phyloP scores from a whole-genome alignment of 805 yeast genomes.

The Ogataea kodamae region DNA sequence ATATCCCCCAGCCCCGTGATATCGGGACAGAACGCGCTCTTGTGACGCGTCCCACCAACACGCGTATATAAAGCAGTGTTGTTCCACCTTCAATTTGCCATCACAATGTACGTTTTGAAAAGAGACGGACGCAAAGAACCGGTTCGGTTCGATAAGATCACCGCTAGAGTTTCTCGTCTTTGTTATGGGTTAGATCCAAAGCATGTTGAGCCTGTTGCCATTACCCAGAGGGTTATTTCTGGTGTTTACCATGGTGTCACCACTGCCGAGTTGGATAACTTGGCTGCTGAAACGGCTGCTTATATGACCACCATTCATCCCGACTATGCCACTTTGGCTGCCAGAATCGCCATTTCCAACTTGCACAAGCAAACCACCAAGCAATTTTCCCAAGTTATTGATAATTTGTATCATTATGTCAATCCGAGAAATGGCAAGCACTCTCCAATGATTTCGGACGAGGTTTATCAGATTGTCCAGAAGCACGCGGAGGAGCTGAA shows the following conservation, averaged over 20 bases:
- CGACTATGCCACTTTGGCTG: slow-evolving; percentile 94
- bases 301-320: slow-evolving; percentile 97
- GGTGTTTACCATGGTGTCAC: slow-evolving; percentile 98
- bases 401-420: slow-evolving; percentile 68
- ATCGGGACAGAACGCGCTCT: not conserved
- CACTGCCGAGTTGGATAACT: slow-evolving; percentile 77
- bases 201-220: slow-evolving; percentile 92
- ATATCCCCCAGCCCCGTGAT: slow-evolving; percentile 1
- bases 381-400: slow-evolving; percentile 73
- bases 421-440: slow-evolving; percentile 74
- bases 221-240: slow-evolving; percentile 90
- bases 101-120: slow-evolving; percentile 73
- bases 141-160: slow-evolving; percentile 93
- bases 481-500: slow-evolving; percentile 64
- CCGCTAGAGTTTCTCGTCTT: slow-evolving; percentile 88
- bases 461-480: slow-evolving; percentile 59
- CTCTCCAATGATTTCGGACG: slow-evolving; percentile 67
- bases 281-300: slow-evolving; percentile 95
- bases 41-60: slow-evolving; percentile 6
- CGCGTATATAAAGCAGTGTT: slow-evolving; percentile 7
- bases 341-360: slow-evolving; percentile 91
- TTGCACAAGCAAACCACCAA: slow-evolving; percentile 92
- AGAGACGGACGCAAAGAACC: slow-evolving; percentile 95
- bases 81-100: slow-evolving; percentile 6
- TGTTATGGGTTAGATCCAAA: slow-evolving; percentile 90